A percentile compares a stretch with the other conserved stretches of the same genome.
Conservation (phyloP, 2,329 filamentous ascomycete genomes). For the Teratosphaeria gauchensis region DNA sequence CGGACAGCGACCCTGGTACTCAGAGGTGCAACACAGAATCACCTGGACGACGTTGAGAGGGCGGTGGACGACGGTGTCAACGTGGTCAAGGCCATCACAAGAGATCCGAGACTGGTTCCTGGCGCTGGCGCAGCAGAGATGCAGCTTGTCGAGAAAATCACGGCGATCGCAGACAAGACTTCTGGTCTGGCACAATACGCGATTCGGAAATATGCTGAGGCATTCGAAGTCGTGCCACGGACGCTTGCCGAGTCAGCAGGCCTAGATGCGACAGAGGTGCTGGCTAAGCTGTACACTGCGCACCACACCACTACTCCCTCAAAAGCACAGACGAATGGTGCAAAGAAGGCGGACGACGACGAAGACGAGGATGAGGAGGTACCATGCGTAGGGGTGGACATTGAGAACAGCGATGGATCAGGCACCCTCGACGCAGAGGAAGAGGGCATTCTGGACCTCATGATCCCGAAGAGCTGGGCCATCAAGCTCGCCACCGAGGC, state of each 20-base stretch:
- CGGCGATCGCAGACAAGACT: constrained; percentile 82
- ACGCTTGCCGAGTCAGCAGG: constrained; percentile 91
- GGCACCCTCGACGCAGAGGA: constrained; percentile 80
- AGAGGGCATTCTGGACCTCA: constrained; percentile 81
- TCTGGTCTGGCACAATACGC: constrained; percentile 89
- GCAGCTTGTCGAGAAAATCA: constrained; percentile 86
- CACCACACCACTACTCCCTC: constrained; percentile 40
- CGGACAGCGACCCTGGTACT: constrained; percentile 90
- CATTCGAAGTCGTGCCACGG: constrained; percentile 92
- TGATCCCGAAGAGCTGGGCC: constrained; percentile 90
- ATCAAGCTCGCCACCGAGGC: constrained; percentile 95
- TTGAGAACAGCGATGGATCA: constrained; percentile 74
- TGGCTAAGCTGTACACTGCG: constrained; percentile 84
- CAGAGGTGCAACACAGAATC: constrained; percentile 92
- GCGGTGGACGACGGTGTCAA: constrained; percentile 98
- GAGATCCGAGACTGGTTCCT: constrained; percentile 80
- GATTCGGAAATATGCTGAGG: constrained; percentile 94
- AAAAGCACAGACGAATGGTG: constrained; percentile 7
- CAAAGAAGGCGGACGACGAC: constrained; percentile 25
- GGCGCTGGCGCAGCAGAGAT: constrained; percentile 92
- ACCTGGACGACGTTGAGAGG: constrained; percentile 92
- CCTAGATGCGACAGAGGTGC: constrained; percentile 90
- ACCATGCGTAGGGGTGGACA: constrained; percentile 88
- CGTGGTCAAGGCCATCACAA: constrained; percentile 95
- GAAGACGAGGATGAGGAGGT: constrained; percentile 63